Evolutionary conservation across 2,329 filamentous ascomycete genomes (phyloP).

Genomic region (Hymenoscyphus repandus): DNA sequence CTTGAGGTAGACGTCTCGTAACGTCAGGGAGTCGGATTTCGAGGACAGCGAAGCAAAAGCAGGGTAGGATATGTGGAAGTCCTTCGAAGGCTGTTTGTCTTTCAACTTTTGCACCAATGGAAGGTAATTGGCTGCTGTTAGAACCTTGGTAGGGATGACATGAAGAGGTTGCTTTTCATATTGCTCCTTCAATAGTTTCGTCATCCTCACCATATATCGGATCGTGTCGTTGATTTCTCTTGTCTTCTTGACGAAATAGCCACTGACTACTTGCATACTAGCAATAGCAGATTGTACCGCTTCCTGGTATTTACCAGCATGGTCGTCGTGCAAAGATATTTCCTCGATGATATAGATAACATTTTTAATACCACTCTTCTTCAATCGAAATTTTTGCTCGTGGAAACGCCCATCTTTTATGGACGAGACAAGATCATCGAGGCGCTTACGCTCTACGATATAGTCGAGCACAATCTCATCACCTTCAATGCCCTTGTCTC

Average conservation of each 20-base stretch:
- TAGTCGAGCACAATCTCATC: slow-evolving; percentile 72
- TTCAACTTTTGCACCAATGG: slow-evolving; percentile 56
- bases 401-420: slow-evolving; percentile 80
- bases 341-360: slow-evolving; percentile 78
- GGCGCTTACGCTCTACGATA: slow-evolving; percentile 74
- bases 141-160: slow-evolving; percentile 60
- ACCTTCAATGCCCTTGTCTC: slow-evolving; percentile 53
- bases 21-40: slow-evolving; percentile 68
- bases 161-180: slow-evolving; percentile 55
- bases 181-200: slow-evolving; percentile 56
- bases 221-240: slow-evolving; percentile 73
- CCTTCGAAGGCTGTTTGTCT: slow-evolving; percentile 41
- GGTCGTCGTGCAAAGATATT: slow-evolving; percentile 52
- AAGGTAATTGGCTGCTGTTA: slow-evolving; percentile 62
- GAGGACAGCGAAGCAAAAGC: slow-evolving; percentile 68
- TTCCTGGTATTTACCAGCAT: slow-evolving; percentile 55
- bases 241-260: slow-evolving; percentile 74
- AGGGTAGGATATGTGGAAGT: slow-evolving; percentile 62
- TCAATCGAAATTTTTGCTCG: slow-evolving; percentile 78
- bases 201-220: slow-evolving; percentile 69
- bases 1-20: slow-evolving; percentile 72
- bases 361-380: slow-evolving; percentile 66
- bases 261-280: slow-evolving; percentile 71
- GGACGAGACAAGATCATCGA: slow-evolving; percentile 73
- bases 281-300: slow-evolving; percentile 68